phyloP scores from a whole-genome alignment of 1,284 basidiomycete genomes.

The Chiua sp. region DNA sequence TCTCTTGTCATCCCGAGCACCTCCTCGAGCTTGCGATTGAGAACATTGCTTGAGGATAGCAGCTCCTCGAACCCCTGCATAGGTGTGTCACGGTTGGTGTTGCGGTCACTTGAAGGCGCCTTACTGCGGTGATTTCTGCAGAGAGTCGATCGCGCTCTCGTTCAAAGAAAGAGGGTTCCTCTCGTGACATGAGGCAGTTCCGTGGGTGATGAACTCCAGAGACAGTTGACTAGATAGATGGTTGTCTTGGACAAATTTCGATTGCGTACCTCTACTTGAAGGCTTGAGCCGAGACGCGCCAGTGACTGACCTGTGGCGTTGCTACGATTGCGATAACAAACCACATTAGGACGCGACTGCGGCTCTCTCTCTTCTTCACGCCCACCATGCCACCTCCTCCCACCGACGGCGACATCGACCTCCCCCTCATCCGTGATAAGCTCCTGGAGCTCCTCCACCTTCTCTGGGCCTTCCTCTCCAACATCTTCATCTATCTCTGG shows the following conservation, averaged over 20 bases:
- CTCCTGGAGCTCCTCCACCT: conserved; percentile 17
- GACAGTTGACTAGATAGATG: background rate
- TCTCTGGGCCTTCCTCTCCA: conserved; percentile 22
- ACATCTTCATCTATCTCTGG: conserved; percentile 17
- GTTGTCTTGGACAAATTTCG: background rate
- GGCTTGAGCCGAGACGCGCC: no score
- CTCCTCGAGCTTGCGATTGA: conserved; percentile 94
- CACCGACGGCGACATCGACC: conserved; percentile 24
- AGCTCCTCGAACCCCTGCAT: conserved; percentile 89
- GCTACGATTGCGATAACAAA: background rate
- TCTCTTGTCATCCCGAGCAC: conserved; percentile 92
- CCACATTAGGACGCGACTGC: background rate
- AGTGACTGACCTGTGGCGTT: no score
- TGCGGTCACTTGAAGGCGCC: conserved; percentile 25
- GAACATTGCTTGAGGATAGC: conserved; percentile 83
- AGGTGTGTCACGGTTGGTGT: background rate
- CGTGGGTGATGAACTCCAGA: background rate
- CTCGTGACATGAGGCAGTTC: conserved; percentile 42
- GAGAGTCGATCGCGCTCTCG: conserved; percentile 76
- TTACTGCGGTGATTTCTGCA: conserved; percentile 73
- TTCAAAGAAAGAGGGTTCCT: conserved; percentile 71
- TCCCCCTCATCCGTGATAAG: conserved; percentile 18
- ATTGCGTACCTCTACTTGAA: background rate
- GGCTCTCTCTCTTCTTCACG: background rate
- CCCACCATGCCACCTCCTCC: conserved; percentile 22